Evolutionary conservation across 2,329 filamentous ascomycete genomes (phyloP), one percentile per base, ranked within the genome.

Genomic region (Pseudogymnoascus sp.): DNA sequence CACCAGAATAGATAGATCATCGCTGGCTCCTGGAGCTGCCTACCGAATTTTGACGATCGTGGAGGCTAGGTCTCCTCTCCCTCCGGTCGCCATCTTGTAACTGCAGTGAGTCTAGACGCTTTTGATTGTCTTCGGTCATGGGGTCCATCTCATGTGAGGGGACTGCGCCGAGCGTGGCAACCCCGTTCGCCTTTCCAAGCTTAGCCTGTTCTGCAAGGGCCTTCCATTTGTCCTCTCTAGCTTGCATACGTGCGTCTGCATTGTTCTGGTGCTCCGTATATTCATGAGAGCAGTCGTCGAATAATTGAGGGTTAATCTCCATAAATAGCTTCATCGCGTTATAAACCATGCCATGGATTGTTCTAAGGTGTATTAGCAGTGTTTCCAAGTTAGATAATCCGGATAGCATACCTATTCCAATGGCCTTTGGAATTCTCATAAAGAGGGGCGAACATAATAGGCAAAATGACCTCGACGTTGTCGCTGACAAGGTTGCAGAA

Each of bases 301-400:
- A 99, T 21, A 99, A 84, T 75, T 97, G 93, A 9, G 95, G 95
- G 75, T 97, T 97, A 72, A 99, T 97, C 76, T 99, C 95, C 95
- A 99, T 99, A 77, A 99, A 99, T 38, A 99, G 84, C 76, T 99
- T 99, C 95, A 99, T 97, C 64, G 95, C 95, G 72, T 97, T 99
- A 76, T 97, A 97, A 10, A 99, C 95, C 93, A 99, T 97, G 74
- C 95, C 95, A 73, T 99, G 95, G 69, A 99, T 99, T 7, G 95
- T 99, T 72, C 95, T 97, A 68, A 1, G 7, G 60, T 9, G 13
- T 23, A 66, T 80, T 71, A 81, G 77, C 50, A 4, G 35, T 62
- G 44, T 62, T 17, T 19, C 11, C 4, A 19, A 19, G 35, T 26
- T 56, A 56, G 60, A 50, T 56, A 29, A 15, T 33, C n/a, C 17